Evolutionary conservation across 805 yeast genomes (phyloP).

Genomic region (Pichia scutulata): DNA sequence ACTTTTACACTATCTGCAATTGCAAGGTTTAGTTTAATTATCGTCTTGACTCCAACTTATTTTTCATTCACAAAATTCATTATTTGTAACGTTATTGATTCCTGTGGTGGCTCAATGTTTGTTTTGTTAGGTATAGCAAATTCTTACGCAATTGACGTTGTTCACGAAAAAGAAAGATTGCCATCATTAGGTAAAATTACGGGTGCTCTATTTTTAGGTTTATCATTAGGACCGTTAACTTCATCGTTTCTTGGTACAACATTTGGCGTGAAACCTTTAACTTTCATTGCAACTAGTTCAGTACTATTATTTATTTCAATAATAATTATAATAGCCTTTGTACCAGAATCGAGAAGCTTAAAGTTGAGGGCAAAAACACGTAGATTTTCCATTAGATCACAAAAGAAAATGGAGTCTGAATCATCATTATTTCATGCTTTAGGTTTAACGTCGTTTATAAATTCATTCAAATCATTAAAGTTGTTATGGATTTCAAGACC

Average conservation of each 20-base stretch:
- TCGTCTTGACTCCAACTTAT: slow-evolving; percentile 19
- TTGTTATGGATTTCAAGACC: slow-evolving; percentile 44
- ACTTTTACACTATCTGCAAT: slow-evolving; percentile 17
- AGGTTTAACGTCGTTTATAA: slow-evolving; percentile 8
- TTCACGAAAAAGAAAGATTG: slow-evolving; percentile 51
- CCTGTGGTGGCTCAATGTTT: slow-evolving; percentile 56
- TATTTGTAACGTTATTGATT: slow-evolving; percentile 36
- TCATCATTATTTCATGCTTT: slow-evolving; percentile 6
- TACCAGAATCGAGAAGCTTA: slow-evolving; percentile 60
- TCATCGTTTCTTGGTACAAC: slow-evolving; percentile 33
- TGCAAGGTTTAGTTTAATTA: slow-evolving; percentile 9
- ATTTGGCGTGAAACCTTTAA: slow-evolving; percentile 21
- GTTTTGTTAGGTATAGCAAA: slow-evolving; percentile 51
- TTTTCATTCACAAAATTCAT: slow-evolving; percentile 35
- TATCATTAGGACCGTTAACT: slow-evolving; percentile 57
- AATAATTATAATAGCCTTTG: slow-evolving; percentile 29
- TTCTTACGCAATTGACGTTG: slow-evolving; percentile 70
- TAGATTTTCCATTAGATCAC: slow-evolving; percentile 13
- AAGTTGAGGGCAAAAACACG: slow-evolving; percentile 48
- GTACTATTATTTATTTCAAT: slow-evolving; percentile 27
- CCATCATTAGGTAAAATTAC: slow-evolving; percentile 49
- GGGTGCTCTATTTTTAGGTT: slow-evolving; percentile 53
- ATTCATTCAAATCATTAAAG: slow-evolving; percentile 27
- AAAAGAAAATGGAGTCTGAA: background rate
- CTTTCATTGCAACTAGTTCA: slow-evolving; percentile 27